Conservation (phyloP, 169 alveolate species). For the Ichthyophthirius multifiliis region DNA sequence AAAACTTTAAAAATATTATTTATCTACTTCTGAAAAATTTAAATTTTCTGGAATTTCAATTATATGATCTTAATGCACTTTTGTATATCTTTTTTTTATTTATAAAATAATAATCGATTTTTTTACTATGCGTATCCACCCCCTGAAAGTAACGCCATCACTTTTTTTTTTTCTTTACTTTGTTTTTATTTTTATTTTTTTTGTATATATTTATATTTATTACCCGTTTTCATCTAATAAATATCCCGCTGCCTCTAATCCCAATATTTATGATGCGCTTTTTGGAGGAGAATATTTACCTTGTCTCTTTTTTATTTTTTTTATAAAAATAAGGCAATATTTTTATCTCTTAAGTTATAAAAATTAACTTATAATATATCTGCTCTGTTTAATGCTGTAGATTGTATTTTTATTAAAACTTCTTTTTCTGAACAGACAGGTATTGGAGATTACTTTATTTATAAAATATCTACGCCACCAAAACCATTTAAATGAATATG, state of each 20-base stretch:
- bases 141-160: slow-evolving; percentile 75
- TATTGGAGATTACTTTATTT: slow-evolving; percentile 2
- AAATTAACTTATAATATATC: slow-evolving; percentile 43
- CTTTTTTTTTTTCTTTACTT: slow-evolving; percentile 26
- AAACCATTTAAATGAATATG: slow-evolving; percentile 6
- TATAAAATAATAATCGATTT: neutral
- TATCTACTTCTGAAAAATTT: slow-evolving; percentile 20
- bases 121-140: slow-evolving; percentile 75
- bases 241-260: slow-evolving; percentile 73
- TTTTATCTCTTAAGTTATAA: neutral
- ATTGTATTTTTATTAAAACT: neutral
- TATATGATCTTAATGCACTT: slow-evolving; percentile 48
- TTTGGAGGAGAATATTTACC: slow-evolving; percentile 77
- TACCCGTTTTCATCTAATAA: slow-evolving; percentile 21
- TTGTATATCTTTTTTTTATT: slow-evolving; percentile 30
- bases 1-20: neutral
- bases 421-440: slow-evolving; percentile 21
- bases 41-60: slow-evolving; percentile 59
- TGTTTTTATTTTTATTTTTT: too few species aligned
- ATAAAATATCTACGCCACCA: slow-evolving; percentile 27
- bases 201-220: neutral
- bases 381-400: slow-evolving; percentile 60
- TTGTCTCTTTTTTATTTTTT: slow-evolving; percentile 48
- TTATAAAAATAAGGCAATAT: neutral
- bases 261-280: slow-evolving; percentile 65